phyloP scores from a whole-genome alignment of 2,329 filamentous ascomycete species.

The Alternaria ventricosa region DNA sequence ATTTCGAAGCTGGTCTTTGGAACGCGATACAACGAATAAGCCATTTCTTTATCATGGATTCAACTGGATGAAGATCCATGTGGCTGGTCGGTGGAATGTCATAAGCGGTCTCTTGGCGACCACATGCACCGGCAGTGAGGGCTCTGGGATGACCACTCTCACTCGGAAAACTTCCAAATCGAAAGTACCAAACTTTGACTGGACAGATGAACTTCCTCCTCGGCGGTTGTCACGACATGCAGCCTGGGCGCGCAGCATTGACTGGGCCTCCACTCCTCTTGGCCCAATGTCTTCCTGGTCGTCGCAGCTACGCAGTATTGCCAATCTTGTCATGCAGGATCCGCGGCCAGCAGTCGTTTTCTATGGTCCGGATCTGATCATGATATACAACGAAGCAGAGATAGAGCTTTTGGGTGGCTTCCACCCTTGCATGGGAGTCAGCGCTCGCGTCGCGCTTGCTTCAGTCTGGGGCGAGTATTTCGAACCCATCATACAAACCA shows the following conservation, averaged over 20 bases:
- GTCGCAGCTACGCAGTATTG: conserved; percentile 72
- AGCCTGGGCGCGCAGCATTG: conserved; percentile 59
- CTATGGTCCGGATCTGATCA: conserved; percentile 50
- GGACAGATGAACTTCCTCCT: conserved; percentile 25
- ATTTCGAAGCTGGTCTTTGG: conserved; percentile 28
- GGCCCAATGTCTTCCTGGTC: conserved; percentile 76
- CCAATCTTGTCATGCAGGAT: conserved; percentile 73
- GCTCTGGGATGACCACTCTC: neutral
- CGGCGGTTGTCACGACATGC: conserved; percentile 12
- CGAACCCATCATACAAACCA: conserved; percentile 30
- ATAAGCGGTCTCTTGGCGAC: conserved; percentile 17
- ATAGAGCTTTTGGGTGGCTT: conserved; percentile 35
- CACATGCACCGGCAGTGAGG: neutral
- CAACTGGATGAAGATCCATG: conserved; percentile 21
- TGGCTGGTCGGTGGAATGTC: conserved; percentile 30
- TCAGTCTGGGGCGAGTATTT: conserved; percentile 61
- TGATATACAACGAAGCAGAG: conserved; percentile 50
- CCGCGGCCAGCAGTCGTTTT: conserved; percentile 66
- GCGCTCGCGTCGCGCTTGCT: conserved; percentile 69
- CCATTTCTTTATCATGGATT: conserved; percentile 9
- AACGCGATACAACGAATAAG: neutral
- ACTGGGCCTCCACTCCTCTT: conserved; percentile 74
- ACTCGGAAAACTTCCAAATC: conserved; percentile 4
- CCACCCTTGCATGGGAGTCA: conserved; percentile 66
- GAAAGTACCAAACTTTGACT: conserved; percentile 18